Percentiles rank a stretch among this genome's conserved stretches.
These are phyloP conservation scores for Penicillium pancosmium DNA, from an alignment of 495 filamentous ascomycete genomes.

Conservation along the genomic window DNA sequence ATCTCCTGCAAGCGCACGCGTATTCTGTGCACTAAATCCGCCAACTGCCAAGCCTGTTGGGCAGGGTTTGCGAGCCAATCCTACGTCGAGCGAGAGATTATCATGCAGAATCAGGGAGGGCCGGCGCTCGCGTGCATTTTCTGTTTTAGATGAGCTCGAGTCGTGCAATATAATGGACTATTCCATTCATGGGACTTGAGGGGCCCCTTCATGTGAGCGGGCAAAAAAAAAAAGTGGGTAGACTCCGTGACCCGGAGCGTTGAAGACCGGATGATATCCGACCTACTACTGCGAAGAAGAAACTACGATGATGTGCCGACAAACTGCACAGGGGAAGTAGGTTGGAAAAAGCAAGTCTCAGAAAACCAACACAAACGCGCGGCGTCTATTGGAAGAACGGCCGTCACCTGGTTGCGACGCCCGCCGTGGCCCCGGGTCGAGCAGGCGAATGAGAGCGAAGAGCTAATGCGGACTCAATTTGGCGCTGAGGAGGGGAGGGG, in stretches of 20 bases:
- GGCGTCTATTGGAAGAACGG: conserved; percentile 34
- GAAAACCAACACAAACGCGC: conserved; percentile 35
- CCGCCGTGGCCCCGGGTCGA: conserved; percentile 25
- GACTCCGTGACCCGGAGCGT: conserved; percentile 1
- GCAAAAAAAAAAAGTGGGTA: conserved; percentile 2
- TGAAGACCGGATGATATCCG: conserved; percentile 7
- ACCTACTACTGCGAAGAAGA: background rate
- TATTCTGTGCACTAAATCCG: background rate
- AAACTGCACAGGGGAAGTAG: conserved; percentile 9
- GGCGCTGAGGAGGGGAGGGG: conserved; percentile 5
- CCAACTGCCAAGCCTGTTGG: conserved; percentile 9
- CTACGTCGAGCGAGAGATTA: conserved; percentile 7
- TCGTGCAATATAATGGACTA: background rate
- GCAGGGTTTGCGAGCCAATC: conserved; percentile 14
- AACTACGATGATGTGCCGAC: background rate
- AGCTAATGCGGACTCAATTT: conserved; percentile 32
- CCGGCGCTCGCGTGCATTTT: conserved; percentile 19
- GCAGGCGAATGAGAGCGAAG: conserved; percentile 19
- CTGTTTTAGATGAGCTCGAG: conserved; percentile 16
- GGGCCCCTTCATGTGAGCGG: conserved; percentile 19
- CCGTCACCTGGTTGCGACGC: conserved; percentile 29
- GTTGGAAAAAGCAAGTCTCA: conserved; percentile 10
- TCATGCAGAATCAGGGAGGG: conserved; percentile 16
- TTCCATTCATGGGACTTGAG: background rate
- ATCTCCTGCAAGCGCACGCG: conserved; percentile 3